Evolutionary conservation across 805 yeast genomes (phyloP).

Genomic region (Suhomyces prunicola): DNA sequence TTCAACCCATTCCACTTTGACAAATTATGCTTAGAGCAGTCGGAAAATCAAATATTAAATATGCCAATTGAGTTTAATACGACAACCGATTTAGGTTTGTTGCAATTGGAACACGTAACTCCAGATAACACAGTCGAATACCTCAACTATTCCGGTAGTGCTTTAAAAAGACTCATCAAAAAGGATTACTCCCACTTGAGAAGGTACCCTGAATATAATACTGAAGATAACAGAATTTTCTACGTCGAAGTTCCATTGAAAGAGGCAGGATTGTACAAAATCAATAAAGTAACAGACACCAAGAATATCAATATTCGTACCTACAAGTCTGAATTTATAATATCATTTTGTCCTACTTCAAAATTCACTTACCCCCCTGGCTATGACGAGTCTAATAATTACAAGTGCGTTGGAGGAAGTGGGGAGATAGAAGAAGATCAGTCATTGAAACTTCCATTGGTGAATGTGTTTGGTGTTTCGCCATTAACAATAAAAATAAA

Average conservation of each 20-base stretch:
- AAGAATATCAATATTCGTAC: constrained; percentile 60
- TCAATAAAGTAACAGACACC: constrained; percentile 62
- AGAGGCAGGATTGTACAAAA: constrained; percentile 74
- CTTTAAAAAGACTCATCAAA: constrained; percentile 42
- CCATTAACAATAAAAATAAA: constrained; percentile 46
- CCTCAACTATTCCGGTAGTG: constrained; percentile 55
- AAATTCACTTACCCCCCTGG: constrained; percentile 40
- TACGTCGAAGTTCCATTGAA: constrained; percentile 64
- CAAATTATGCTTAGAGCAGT: constrained; percentile 55
- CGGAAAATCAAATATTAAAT: constrained; percentile 25
- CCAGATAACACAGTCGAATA: constrained; percentile 46
- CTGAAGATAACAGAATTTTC: constrained; percentile 42
- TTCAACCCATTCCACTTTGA: constrained; percentile 69
- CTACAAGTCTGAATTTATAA: constrained; percentile 56
- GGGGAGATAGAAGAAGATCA: constrained; percentile 33
- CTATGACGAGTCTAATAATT: constrained; percentile 21
- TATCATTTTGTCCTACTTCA: constrained; percentile 80
- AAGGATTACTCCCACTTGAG: constrained; percentile 32
- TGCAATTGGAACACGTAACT: constrained; percentile 63
- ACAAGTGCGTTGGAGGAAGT: constrained; percentile 55
- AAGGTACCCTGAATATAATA: constrained; percentile 18
- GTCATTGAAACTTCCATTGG: constrained; percentile 35
- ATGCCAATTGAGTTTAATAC: constrained; percentile 82
- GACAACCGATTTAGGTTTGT: constrained; percentile 62
- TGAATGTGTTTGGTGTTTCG: constrained; percentile 70